A percentile compares a stretch with the other conserved stretches of the same genome.
Conservation (phyloP, 768 basidiomycete genomes). For the Podaxis carcinomalis region DNA sequence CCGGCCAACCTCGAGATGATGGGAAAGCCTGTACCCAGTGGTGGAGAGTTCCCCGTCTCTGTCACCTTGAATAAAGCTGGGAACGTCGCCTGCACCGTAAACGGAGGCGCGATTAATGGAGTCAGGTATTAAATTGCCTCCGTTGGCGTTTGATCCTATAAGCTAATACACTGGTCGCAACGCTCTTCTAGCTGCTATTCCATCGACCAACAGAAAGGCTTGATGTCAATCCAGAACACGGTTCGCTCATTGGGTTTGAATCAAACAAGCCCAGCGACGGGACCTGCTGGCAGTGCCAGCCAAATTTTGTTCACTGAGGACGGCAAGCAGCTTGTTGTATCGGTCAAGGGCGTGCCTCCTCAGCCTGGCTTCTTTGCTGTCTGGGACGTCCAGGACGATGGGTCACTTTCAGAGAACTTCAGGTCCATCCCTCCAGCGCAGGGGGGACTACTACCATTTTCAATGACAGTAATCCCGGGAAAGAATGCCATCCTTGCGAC, state of each 20-base stretch:
- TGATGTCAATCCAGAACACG: slow-evolving; percentile 34
- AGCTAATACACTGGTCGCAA: background rate
- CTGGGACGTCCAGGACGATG: slow-evolving; percentile 41
- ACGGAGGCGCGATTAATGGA: slow-evolving; percentile 40
- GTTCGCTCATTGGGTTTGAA: slow-evolving; percentile 39
- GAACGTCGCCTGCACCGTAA: slow-evolving; percentile 32
- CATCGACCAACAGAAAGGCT: slow-evolving; percentile 36
- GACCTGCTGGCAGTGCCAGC: slow-evolving; percentile 40
- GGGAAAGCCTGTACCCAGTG: slow-evolving; percentile 37
- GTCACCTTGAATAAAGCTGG: slow-evolving; percentile 32
- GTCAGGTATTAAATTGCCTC: slow-evolving; percentile 26
- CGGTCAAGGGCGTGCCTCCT: slow-evolving; percentile 45
- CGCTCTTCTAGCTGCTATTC: slow-evolving; percentile 33
- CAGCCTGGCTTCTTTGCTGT: slow-evolving; percentile 46
- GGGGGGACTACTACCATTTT: slow-evolving; percentile 46
- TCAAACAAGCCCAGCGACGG: slow-evolving; percentile 48
- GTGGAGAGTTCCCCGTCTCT: slow-evolving; percentile 50
- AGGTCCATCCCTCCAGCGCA: slow-evolving; percentile 22
- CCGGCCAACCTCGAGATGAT: slow-evolving; percentile 37
- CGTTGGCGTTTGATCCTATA: background rate
- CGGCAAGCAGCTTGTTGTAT: slow-evolving; percentile 37
- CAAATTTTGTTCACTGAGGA: slow-evolving; percentile 46
- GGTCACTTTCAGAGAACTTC: slow-evolving; percentile 42
- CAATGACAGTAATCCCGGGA: slow-evolving; percentile 37
- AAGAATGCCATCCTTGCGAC: slow-evolving; percentile 31